Conservation (phyloP, 805 yeast genomes). For the Candida patagonica region DNA sequence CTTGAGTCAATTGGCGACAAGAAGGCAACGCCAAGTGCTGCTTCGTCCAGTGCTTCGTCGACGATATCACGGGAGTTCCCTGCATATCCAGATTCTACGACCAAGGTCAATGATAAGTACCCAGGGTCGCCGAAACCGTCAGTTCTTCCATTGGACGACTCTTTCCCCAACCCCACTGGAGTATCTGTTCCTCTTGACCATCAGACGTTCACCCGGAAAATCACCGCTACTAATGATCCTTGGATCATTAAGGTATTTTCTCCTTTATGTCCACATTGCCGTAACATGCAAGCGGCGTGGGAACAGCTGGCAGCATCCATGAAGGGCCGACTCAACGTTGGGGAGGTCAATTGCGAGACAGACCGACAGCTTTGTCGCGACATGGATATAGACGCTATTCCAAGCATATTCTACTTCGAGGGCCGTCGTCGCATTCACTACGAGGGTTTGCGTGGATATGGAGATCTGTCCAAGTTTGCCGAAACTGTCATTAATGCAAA, state of each 20-base stretch:
- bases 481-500: constrained; percentile 23
- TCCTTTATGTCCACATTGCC: constrained; percentile 34
- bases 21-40: too few species aligned
- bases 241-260: constrained; percentile 35
- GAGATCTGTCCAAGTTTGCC: constrained; percentile 28
- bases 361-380: constrained; percentile 26
- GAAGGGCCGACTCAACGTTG: constrained; percentile 29
- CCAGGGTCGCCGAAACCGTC: constrained; percentile 5
- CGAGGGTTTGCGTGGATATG: constrained; percentile 25
- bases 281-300: constrained; percentile 30
- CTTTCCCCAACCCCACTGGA: constrained; percentile 27
- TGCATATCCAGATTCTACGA: constrained; percentile 7
- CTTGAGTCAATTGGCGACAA: too few species aligned
- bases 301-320: constrained; percentile 25
- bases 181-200: constrained; percentile 23
- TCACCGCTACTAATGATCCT: constrained; percentile 25
- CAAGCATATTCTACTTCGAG: constrained; percentile 21
- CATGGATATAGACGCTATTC: constrained; percentile 21
- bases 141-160: not conserved
- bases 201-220: constrained; percentile 21
- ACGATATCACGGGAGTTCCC: constrained; percentile 6
- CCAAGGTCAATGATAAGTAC: constrained; percentile 8
- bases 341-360: constrained; percentile 32
- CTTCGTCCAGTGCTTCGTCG: not conserved
- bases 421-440: constrained; percentile 23